Evolutionary conservation across 306 rosid species (phyloP), one percentile per base, ranked within the genome.

Genomic region (Benincasa hispida): DNA sequence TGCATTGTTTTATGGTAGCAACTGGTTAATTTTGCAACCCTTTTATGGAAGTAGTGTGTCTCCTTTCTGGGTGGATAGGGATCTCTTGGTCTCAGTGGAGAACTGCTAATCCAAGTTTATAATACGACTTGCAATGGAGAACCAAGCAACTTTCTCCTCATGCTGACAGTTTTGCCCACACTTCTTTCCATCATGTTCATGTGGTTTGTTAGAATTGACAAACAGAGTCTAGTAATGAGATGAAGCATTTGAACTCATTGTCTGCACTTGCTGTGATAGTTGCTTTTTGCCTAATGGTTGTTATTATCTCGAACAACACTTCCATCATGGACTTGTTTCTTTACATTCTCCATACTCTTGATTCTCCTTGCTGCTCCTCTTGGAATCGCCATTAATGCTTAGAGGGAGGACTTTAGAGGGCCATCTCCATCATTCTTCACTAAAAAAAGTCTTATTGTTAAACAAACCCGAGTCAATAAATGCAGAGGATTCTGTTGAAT

Each of bases 21-120:
- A 39, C 10, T 57, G 54, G 24, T 24, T 35, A 35, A 55, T 17
- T 37, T 75, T 19, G 15, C 42, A 56, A 28, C 34, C 48, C 10
- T 74, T 51, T 56, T 55, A 15, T 67, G 32, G 25, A 10, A 22
- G 39, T 35, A 8, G 1, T 3, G 73, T 11, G 30, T 18, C n/a
- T 39, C 19, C 10, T 39, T 72, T 66, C 74, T 66, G n/a, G n/a
- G n/a, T 89, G 24, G 62, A 8, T 90, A 93, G 98, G 97, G 97
- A 6, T 93, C 87, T 84, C 81, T 91, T 57, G 98, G 98, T 74
- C 86, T 93, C 12, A 91, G 98, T 81, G 97, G 97, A 77, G 98
- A 97, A 68, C 87, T 91, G 70, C 77, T 93, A 61, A 87, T 93
- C 30, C 96, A 87, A 76, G 65, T 91, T 34, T 90, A 93, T n/a